phyloP scores from a whole-genome alignment of 1,284 basidiomycete genomes.

The Clitocybe nebularis region DNA sequence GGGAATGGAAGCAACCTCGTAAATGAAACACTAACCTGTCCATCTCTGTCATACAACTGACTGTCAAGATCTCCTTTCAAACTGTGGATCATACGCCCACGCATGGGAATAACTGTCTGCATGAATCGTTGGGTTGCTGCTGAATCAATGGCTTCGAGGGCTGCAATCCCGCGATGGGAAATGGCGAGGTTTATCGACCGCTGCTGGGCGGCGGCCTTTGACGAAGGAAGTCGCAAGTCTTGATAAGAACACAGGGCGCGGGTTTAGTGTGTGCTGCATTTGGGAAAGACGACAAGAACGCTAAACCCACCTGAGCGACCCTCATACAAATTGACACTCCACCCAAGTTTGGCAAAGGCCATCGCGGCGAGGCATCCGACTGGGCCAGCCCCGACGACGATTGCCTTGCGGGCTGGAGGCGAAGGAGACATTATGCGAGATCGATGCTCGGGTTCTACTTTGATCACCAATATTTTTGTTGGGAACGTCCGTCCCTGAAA shows the following conservation, averaged over 20 bases:
- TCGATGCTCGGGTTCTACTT: background rate
- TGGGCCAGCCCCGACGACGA: conserved; percentile 85
- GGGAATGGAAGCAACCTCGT: conserved; percentile 17
- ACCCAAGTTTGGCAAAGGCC: conserved; percentile 83
- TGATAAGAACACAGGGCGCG: too few relatives aligned
- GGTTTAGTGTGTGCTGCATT: too few relatives aligned
- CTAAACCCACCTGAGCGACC: conserved; percentile 67
- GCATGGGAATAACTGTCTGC: conserved; percentile 87
- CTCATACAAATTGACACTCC: conserved; percentile 90
- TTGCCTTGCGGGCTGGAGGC: conserved; percentile 37
- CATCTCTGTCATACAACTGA: conserved; percentile 84
- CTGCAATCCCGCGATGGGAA: conserved; percentile 88
- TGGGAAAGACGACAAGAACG: conserved; percentile 15
- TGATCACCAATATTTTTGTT: background rate
- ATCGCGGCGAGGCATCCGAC: conserved; percentile 93
- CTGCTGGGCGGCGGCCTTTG: conserved; percentile 59
- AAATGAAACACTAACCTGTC: conserved; percentile 58
- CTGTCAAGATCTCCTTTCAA: conserved; percentile 66
- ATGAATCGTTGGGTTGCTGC: conserved; percentile 74
- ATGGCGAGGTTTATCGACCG: conserved; percentile 97
- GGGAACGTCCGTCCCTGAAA: background rate
- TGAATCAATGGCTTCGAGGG: conserved; percentile 78
- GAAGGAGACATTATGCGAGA: conserved; percentile 9
- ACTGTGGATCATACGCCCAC: conserved; percentile 93
- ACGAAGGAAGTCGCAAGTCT: conserved; percentile 72